phyloP scores from a whole-genome alignment of 2,329 filamentous ascomycete species.

The Aspergillus intermedius region DNA sequence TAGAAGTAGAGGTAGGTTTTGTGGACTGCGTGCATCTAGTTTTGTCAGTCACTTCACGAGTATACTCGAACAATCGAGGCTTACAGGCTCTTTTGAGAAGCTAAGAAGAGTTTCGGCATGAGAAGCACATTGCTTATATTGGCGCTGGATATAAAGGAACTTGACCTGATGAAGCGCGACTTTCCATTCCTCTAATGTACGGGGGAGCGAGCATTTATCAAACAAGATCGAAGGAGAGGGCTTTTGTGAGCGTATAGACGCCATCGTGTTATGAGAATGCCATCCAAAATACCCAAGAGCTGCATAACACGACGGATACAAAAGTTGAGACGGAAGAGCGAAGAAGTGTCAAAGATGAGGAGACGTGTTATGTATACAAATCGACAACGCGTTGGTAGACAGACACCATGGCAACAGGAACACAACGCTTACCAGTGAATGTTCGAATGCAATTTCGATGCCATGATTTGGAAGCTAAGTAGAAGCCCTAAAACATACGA shows the following conservation, averaged over 20 bases:
- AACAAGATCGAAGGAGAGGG: constrained; percentile 12
- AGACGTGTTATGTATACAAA: no score
- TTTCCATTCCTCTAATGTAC: constrained; percentile 27
- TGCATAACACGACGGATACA: no score
- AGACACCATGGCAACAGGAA: no score
- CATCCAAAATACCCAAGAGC: no score
- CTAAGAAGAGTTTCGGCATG: constrained; percentile 26
- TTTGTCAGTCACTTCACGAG: background rate
- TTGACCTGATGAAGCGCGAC: constrained; percentile 28
- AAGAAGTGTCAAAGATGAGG: no score
- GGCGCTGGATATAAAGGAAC: constrained; percentile 27
- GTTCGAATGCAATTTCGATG: no score
- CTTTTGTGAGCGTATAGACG: constrained; percentile 10
- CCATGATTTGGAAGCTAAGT: no score
- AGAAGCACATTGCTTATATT: constrained; percentile 37
- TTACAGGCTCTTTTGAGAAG: constrained; percentile 20
- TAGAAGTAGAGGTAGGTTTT: constrained; percentile 43
- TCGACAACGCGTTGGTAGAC: no score
- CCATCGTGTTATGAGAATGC: background rate
- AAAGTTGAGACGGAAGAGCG: no score
- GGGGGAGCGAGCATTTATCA: constrained; percentile 8
- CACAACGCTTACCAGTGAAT: no score
- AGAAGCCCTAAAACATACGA: no score
- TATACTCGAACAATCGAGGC: constrained; percentile 2
- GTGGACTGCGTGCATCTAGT: constrained; percentile 29